phyloP scores from a whole-genome alignment of 2,329 filamentous ascomycete species.

The Diaporthe sp. region DNA sequence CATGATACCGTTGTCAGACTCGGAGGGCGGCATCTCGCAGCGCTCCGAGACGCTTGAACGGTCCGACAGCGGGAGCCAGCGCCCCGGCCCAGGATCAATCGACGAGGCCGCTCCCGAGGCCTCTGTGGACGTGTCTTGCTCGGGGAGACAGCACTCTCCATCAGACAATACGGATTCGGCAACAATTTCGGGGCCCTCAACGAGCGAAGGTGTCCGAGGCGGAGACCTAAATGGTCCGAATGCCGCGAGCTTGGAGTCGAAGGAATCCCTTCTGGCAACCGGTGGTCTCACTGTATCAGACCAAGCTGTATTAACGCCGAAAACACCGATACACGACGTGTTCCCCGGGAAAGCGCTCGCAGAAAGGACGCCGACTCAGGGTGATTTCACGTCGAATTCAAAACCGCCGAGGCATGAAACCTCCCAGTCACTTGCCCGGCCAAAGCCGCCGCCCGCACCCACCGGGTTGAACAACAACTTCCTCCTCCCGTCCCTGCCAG shows the following conservation, averaged over 20 bases:
- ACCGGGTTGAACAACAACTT: background rate
- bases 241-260: background rate
- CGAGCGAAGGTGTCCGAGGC: background rate
- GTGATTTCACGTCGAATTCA: background rate
- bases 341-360: background rate
- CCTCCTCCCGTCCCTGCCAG: slow-evolving; percentile 26
- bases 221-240: background rate
- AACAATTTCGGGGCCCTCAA: slow-evolving; percentile 5
- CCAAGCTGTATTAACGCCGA: background rate
- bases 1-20: slow-evolving; percentile 6
- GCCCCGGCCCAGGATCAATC: background rate
- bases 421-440: background rate
- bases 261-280: background rate
- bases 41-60: background rate
- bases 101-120: background rate
- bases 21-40: background rate
- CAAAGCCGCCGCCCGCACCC: slow-evolving; percentile 1
- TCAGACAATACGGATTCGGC: background rate
- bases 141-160: background rate
- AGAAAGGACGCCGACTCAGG: background rate
- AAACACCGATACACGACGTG: background rate
- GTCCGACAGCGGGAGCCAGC: background rate
- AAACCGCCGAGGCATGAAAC: background rate
- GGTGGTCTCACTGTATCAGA: background rate
- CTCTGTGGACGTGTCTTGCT: background rate